Evolutionary conservation across 2,329 filamentous ascomycete species (phyloP), one percentile per base, ranked within the genome.

Genomic region (Arachnomyces sp.): DNA sequence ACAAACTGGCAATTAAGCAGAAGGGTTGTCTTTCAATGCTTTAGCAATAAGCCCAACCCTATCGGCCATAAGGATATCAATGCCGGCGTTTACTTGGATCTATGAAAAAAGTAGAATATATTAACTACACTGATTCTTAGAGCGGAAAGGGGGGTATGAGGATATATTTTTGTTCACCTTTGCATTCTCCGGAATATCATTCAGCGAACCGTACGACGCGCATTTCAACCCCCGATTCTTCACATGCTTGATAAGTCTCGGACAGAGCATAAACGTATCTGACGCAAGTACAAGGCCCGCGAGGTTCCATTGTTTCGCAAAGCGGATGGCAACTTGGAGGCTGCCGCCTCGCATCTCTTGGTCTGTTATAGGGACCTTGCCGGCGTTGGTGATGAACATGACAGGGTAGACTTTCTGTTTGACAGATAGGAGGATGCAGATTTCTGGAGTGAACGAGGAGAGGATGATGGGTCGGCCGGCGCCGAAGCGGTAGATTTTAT

Each of bases 261-360:
- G 65, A 17, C 56, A 64, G 4, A 58, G 34, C 5, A 67, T 34
- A n/a, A 67, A 47, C 31, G 57, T 43, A 34, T 68, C 59, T 4
- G 57, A 59, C 1, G 56, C 54, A 13, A 64, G 49, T 13, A 67
- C 58, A 21, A 68, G 42, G 0, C 66, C 66, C 5, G 52, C 36
- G 7, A 68, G 51, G 5, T 52, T 50, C 64, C 63, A 68, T 28
- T 49, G 41, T 31, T 51, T 53, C 11, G 65, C 63, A 43, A 67
- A 68, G n/a, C 50, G 49, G 13, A 66, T 49, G 1, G 60, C 65
- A 15, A 50, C 50, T 40, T 67, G 59, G 8, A 67, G 42, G 41
- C 56, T 65, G n/a, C 48, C 49, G 1, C 57, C 61, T 13, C 65
- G 54, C 31, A 53, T 47, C 17, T 57, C 54, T 30, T 25, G 40